Percentiles rank a stretch among this genome's conserved stretches.
phyloP scores from a whole-genome alignment of 2,329 filamentous ascomycete genomes.

The Fusarium pseudoanthophilum region DNA sequence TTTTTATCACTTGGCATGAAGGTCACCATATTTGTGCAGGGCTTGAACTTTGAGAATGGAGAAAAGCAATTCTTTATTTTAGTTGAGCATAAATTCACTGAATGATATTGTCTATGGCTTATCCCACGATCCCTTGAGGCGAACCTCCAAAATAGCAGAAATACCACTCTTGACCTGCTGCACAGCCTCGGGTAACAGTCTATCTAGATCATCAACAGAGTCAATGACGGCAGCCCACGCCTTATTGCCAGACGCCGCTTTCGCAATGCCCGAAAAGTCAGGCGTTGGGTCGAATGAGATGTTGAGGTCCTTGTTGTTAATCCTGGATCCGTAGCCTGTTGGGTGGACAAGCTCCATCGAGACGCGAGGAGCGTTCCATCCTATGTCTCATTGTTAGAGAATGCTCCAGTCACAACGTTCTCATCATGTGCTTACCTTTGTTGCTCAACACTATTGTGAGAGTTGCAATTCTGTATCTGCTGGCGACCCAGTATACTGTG shows the following conservation, averaged over 20 bases:
- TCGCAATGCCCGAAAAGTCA: slow-evolving; percentile 68
- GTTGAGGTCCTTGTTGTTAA: slow-evolving; percentile 68
- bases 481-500: slow-evolving; percentile 61
- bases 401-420: rapidly evolving
- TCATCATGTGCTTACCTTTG: slow-evolving; percentile 42
- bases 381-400: background rate
- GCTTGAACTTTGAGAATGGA: background rate
- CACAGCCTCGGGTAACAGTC: background rate
- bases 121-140: background rate
- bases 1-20: background rate
- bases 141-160: slow-evolving; percentile 1
- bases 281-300: slow-evolving; percentile 68
- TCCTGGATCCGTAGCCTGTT: slow-evolving; percentile 61
- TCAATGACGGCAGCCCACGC: background rate
- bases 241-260: slow-evolving; percentile 63
- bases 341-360: slow-evolving; percentile 67
- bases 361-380: slow-evolving; percentile 67
- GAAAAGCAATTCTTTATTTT: rapidly evolving
- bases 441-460: slow-evolving; percentile 65
- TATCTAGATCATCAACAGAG: background rate
- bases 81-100: too few species aligned
- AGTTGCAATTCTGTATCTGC: slow-evolving; percentile 58
- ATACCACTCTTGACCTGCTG: background rate
- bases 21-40: too few species aligned
- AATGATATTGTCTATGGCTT: background rate